Percentiles rank a stretch among this genome's conserved stretches.
Conservation (phyloP, 192 early-diverging fungal genomes). For the Glomus cerebriforme region DNA sequence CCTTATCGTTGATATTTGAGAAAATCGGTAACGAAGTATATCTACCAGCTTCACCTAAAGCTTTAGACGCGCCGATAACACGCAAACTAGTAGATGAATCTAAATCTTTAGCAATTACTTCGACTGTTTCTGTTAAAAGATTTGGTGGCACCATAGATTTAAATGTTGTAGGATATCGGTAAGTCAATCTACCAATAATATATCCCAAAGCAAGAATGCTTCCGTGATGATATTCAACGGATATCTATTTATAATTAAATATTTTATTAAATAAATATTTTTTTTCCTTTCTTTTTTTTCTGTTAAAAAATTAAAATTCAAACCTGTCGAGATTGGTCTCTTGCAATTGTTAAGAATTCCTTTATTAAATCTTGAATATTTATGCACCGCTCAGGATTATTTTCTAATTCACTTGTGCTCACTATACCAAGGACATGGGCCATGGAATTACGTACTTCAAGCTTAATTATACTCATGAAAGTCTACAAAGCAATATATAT, state of each 20-base stretch:
- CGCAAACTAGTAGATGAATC: conserved; percentile 53
- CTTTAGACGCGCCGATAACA: conserved; percentile 61
- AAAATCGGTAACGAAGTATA: conserved; percentile 52
- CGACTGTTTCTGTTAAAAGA: conserved; percentile 38
- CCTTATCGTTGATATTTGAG: neutral
- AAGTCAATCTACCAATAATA: conserved; percentile 62
- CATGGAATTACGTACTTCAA: conserved; percentile 66
- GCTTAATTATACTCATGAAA: conserved; percentile 56
- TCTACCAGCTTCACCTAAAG: conserved; percentile 75
- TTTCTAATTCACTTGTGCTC: conserved; percentile 55
- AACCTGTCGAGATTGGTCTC: conserved; percentile 53
- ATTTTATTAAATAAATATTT: neutral
- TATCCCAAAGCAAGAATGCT: conserved; percentile 69
- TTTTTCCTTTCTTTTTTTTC: neutral
- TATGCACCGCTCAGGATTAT: conserved; percentile 31
- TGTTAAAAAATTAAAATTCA: neutral
- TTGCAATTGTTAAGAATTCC: conserved; percentile 37
- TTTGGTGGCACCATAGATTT: conserved; percentile 41
- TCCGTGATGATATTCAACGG: conserved; percentile 67
- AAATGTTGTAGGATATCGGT: conserved; percentile 50
- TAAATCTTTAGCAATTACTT: conserved; percentile 51
- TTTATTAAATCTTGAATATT: conserved; percentile 46
- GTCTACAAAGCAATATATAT: conserved; percentile 48
- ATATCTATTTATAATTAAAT: neutral
- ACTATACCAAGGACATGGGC: conserved; percentile 76